Conservation (phyloP, 306 rosid genomes). For the Ammopiptanthus mongolicus region DNA sequence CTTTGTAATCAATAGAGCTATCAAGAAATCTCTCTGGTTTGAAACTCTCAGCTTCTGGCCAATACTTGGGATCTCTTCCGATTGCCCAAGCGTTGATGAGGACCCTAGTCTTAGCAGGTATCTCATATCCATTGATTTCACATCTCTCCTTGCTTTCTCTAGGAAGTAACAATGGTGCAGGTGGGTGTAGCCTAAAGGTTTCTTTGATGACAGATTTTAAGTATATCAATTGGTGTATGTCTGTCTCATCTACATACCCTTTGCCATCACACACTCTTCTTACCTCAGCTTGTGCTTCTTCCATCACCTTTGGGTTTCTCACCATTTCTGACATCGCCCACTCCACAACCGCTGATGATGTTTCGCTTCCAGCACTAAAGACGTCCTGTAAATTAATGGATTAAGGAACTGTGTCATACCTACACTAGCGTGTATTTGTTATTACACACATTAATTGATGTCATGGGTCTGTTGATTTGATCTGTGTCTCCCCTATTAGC, state of each 20-base stretch:
- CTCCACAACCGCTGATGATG: slow-evolving; percentile 16
- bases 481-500: no score
- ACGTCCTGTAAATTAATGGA: no score
- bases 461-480: background rate
- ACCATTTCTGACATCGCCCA: slow-evolving; percentile 35
- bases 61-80: slow-evolving; percentile 17
- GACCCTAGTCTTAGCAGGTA: slow-evolving; percentile 20
- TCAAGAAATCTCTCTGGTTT: slow-evolving; percentile 8
- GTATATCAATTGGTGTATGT: background rate
- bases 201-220: slow-evolving; percentile 23
- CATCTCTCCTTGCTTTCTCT: slow-evolving; percentile 9
- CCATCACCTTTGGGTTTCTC: slow-evolving; percentile 24
- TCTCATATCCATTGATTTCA: slow-evolving; percentile 17
- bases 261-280: background rate
- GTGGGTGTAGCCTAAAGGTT: slow-evolving; percentile 20
- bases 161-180: slow-evolving; percentile 27
- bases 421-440: no score
- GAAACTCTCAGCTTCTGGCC: background rate
- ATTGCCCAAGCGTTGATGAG: slow-evolving; percentile 18
- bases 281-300: slow-evolving; percentile 26
- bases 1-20: background rate
- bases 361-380: slow-evolving; percentile 20
- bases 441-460: background rate
- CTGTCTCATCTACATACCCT: slow-evolving; percentile 15
- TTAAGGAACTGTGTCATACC: no score